Evolutionary conservation across 1,284 basidiomycete species (phyloP).

Genomic region (Golubevia pallescens): DNA sequence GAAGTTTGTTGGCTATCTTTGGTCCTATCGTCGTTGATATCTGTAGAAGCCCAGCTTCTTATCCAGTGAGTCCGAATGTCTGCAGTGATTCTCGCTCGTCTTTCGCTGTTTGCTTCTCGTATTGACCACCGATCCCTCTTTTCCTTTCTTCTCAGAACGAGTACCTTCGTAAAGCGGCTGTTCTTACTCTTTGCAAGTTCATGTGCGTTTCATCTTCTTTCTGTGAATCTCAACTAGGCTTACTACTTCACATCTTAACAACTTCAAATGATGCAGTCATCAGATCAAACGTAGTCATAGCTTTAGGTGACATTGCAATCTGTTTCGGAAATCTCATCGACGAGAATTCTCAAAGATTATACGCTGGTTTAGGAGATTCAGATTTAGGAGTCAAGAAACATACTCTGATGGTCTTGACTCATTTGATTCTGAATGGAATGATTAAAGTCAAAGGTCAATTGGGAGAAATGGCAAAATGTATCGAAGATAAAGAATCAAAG

Average conservation of each 20-base stretch:
- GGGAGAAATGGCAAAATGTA: conserved; percentile 98
- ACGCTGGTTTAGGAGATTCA: conserved; percentile 86
- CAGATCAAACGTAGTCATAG: conserved; percentile 94
- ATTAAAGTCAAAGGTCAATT: conserved; percentile 99
- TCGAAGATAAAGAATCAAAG: conserved; percentile 88
- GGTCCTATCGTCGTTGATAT: conserved; percentile 89
- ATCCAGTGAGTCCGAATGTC: conserved; percentile 71
- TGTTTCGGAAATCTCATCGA: conserved; percentile 95
- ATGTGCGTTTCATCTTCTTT: conserved; percentile 93
- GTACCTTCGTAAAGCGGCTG: conserved; percentile 83
- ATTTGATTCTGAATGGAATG: conserved; percentile 97
- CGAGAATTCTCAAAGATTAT: conserved; percentile 93
- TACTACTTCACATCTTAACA: conserved; percentile 92
- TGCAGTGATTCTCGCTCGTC: conserved; percentile 71
- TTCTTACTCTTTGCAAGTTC: conserved; percentile 90
- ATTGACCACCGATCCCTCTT: too few species aligned
- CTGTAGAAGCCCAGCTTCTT: conserved; percentile 71
- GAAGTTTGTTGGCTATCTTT: conserved; percentile 83
- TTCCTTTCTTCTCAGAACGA: conserved; percentile 71
- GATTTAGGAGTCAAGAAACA: conserved; percentile 96
- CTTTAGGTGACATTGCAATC: conserved; percentile 93
- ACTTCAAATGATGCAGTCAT: conserved; percentile 86
- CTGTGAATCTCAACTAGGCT: conserved; percentile 84
- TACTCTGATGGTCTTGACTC: conserved; percentile 97
- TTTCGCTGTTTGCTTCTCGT: too few species aligned